These are phyloP conservation scores for Coemansia furcata DNA, from an alignment of 192 early-diverging fungal species.

Conservation along the genomic window DNA sequence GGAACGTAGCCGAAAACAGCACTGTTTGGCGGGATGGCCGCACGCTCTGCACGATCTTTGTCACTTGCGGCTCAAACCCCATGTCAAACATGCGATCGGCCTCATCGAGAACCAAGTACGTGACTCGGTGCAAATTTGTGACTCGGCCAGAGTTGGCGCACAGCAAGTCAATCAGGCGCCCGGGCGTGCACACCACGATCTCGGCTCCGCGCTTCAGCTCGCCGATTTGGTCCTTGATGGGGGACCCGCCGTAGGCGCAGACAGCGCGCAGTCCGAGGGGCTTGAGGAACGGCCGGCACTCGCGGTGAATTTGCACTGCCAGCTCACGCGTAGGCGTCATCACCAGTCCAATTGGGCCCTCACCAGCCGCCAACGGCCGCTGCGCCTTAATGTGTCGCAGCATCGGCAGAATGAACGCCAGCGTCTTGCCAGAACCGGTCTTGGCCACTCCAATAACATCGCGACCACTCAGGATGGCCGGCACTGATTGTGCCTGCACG, in stretches of 20 bases:
- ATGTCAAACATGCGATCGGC: constrained; percentile 98
- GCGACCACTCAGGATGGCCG: constrained; percentile 92
- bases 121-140: constrained; percentile 84
- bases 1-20: constrained; percentile 94
- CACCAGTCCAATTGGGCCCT: constrained; percentile 83
- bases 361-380: constrained; percentile 68
- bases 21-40: constrained; percentile 85
- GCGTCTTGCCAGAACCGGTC: constrained; percentile 91
- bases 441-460: constrained; percentile 96
- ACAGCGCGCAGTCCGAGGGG: constrained; percentile 82
- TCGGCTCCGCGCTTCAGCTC: constrained; percentile 88
- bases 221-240: constrained; percentile 85
- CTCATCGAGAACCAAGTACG: constrained; percentile 96
- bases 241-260: constrained; percentile 86
- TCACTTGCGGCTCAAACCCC: constrained; percentile 98
- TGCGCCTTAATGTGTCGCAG: constrained; percentile 94
- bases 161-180: constrained; percentile 84
- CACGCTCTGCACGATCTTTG: constrained; percentile 92
- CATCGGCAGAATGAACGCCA: constrained; percentile 93
- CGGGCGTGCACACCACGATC: constrained; percentile 91
- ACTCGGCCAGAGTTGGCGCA: constrained; percentile 84
- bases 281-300: constrained; percentile 87
- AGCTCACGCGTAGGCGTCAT: constrained; percentile 94
- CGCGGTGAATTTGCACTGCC: constrained; percentile 90
- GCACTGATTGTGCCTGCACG: constrained; percentile 92